These are phyloP conservation scores for Monosporozyma unispora DNA, from an alignment of 805 yeast genomes.

Conservation along the genomic window DNA sequence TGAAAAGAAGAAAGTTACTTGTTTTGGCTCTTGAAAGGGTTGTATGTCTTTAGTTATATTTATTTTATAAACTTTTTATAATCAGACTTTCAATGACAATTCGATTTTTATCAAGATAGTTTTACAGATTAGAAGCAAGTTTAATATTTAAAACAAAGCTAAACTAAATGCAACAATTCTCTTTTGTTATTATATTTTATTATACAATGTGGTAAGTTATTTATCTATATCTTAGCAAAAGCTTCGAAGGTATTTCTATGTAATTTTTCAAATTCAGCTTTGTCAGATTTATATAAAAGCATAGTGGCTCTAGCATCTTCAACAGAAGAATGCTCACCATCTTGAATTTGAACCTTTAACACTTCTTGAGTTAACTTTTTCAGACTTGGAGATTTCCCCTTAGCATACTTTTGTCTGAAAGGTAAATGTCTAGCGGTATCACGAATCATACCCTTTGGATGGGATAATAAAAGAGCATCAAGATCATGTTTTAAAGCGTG, in stretches of 20 bases:
- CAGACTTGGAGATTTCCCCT: slow-evolving; percentile 65
- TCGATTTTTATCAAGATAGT: neutral
- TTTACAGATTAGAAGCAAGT: too few relatives aligned
- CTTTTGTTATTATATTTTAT: neutral
- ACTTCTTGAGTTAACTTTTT: slow-evolving; percentile 54
- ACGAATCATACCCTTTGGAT: slow-evolving; percentile 53
- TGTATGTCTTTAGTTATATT: slow-evolving; percentile 14
- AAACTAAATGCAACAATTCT: neutral
- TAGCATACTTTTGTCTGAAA: slow-evolving; percentile 45
- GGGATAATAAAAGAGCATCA: slow-evolving; percentile 55
- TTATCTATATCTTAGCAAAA: neutral
- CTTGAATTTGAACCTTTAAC: slow-evolving; percentile 55
- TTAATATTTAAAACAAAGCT: neutral
- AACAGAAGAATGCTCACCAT: slow-evolving; percentile 73
- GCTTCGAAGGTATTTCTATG: slow-evolving; percentile 12
- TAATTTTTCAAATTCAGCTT: slow-evolving; percentile 49
- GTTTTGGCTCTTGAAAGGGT: slow-evolving; percentile 6
- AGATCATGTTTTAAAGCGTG: slow-evolving; percentile 81
- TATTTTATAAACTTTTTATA: neutral
- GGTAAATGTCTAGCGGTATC: slow-evolving; percentile 64
- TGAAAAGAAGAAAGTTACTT: slow-evolving; percentile 19
- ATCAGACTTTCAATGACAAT: neutral
- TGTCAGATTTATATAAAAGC: slow-evolving; percentile 60
- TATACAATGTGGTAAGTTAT: neutral
- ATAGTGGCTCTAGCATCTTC: slow-evolving; percentile 88